Percentiles rank a stretch among this genome's conserved stretches.
Conservation (phyloP, 331 rosid species). For the Rosa hybrid region DNA sequence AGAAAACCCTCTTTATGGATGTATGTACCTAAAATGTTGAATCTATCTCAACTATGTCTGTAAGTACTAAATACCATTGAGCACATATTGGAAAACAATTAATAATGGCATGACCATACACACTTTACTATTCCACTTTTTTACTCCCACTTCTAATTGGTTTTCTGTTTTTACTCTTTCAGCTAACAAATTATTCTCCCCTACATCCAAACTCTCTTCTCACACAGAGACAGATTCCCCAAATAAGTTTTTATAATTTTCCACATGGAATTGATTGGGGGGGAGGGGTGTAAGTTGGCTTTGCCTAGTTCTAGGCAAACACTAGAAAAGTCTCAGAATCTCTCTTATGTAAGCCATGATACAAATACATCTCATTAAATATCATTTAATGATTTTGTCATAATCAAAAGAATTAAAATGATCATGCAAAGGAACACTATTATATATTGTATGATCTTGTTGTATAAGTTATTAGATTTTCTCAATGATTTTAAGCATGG, state of each 20-base stretch:
- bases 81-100: too few species aligned
- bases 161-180: not conserved
- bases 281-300: not conserved
- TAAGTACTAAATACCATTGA: too few species aligned
- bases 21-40: too few species aligned
- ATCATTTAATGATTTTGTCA: not conserved
- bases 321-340: not conserved
- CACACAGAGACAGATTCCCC: too few species aligned
- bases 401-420: not conserved
- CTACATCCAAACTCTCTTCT: not conserved
- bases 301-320: not conserved
- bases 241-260: too few species aligned
- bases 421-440: not conserved
- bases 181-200: not conserved
- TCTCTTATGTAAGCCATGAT: too few species aligned
- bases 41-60: too few species aligned
- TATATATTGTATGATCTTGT: not conserved
- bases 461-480: not conserved
- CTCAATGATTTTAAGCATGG: not conserved
- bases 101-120: not conserved
- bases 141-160: not conserved
- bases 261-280: too few species aligned
- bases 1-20: too few species aligned
- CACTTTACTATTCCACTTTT: not conserved
- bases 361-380: too few species aligned